Evolutionary conservation across 139 green algal species (phyloP).

Genomic region (Coelastrella sp.): DNA sequence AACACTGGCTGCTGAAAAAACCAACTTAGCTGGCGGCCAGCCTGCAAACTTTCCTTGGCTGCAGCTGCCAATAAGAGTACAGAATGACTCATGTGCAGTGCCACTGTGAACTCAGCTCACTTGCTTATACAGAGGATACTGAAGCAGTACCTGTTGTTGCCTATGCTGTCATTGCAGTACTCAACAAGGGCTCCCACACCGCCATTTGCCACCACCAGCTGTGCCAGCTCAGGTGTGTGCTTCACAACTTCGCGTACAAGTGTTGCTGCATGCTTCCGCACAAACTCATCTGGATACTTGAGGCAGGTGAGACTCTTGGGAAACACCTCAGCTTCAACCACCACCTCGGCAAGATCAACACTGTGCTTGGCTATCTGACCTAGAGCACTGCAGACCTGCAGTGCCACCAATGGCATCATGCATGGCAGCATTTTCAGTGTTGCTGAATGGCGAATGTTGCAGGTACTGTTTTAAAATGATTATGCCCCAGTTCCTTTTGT

Average conservation of each 20-base stretch:
- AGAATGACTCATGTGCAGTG: background rate
- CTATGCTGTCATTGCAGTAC: conserved; percentile 50
- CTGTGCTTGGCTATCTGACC: conserved; percentile 91
- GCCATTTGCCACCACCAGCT: conserved; percentile 88
- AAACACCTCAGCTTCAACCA: conserved; percentile 92
- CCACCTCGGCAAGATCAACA: conserved; percentile 90
- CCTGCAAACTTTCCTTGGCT: too few species aligned
- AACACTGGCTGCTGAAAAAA: too few species aligned
- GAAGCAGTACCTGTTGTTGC: conserved; percentile 61
- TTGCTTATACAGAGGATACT: too few species aligned
- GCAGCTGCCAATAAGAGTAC: background rate
- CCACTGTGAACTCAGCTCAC: too few species aligned
- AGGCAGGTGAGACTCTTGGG: conserved; percentile 90
- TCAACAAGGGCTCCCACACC: conserved; percentile 88
- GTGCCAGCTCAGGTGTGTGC: conserved; percentile 91
- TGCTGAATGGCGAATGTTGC: background rate
- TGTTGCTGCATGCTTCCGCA: conserved; percentile 86
- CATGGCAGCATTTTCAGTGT: background rate
- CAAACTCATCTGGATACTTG: conserved; percentile 87
- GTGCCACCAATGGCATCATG: background rate
- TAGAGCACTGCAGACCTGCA: conserved; percentile 82
- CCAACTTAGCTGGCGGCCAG: too few species aligned
- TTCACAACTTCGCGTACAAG: conserved; percentile 84
- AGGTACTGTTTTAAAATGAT: too few species aligned
- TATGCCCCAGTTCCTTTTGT: too few species aligned